Evolutionary conservation across 495 filamentous ascomycete genomes (phyloP), one percentile per base, ranked within the genome.

Genomic region (Podospora comata): DNA sequence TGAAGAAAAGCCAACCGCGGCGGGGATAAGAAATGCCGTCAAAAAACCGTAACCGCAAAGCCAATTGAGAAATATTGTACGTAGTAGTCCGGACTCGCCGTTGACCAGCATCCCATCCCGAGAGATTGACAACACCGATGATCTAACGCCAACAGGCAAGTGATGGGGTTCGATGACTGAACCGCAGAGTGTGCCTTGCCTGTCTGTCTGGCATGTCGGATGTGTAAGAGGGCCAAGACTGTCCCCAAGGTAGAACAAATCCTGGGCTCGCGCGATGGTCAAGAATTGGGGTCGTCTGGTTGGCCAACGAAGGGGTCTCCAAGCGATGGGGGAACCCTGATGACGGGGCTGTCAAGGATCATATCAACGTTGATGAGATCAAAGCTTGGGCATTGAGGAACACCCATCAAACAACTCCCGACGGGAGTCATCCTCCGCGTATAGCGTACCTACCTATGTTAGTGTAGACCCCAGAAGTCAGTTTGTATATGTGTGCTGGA

Each of bases 91-190:
- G 39, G 39, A 16, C 39, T 48, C 39, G 15, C 39, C 39, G 39
- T 48, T 48, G 7, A 48, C 39, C 5, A 48, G 39, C 39, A 48
- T 48, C 39, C 9, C 6, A 13, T 48, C 39, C 39, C 39, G 15
- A 48, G 9, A 11, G 39, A 48, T 5, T 48, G 39, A 48, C 39
- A 48, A 48, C 39, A 16, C 9, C 9, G 9, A 27, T 19, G 55
- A 58, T 58, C 55, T 58, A 58, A 58, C 55, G 55, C 55, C 55
- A 58, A 58, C 55, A 58, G 55, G 55, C n/a, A 58, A 48, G 39
- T 48, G 39, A 48, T 48, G 39, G 39, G 15, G 9, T 48, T 11
- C 9, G 15, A 58, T 7, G 15, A 20, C n/a, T 20, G 55, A 58
- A 58, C 6, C n/a, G n/a, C 55, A 26, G 6, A 58, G 55, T 20